Evolutionary conservation across 1,139 yeast species (phyloP).

Genomic region (Nakaseomyces sp.): DNA sequence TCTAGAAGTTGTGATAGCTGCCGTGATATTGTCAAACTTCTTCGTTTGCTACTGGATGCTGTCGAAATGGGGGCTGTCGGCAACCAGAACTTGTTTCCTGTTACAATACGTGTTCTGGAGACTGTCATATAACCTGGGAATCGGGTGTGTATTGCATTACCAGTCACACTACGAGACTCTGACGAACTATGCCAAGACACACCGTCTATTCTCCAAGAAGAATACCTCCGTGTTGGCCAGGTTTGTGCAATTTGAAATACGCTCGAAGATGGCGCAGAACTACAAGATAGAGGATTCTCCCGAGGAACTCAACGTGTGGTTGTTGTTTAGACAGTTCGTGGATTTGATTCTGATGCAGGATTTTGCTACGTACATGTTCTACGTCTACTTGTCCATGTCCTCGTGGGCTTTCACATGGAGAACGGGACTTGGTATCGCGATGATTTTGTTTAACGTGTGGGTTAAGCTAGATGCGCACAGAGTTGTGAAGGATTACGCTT

Average conservation of each 20-base stretch:
- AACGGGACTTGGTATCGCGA: slow-evolving; percentile 38
- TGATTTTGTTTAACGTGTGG: slow-evolving; percentile 72
- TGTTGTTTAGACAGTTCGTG: slow-evolving; percentile 68
- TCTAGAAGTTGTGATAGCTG: slow-evolving; percentile 53
- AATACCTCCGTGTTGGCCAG: slow-evolving; percentile 36
- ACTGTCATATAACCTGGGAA: slow-evolving; percentile 66
- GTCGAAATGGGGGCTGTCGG: slow-evolving; percentile 15
- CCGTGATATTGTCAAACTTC: slow-evolving; percentile 44
- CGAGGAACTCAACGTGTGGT: slow-evolving; percentile 76
- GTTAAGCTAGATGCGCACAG: slow-evolving; percentile 84
- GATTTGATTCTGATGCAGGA: slow-evolving; percentile 83
- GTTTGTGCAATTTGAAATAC: slow-evolving; percentile 42
- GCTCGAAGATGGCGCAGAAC: slow-evolving; percentile 50
- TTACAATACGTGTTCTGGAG: slow-evolving; percentile 68
- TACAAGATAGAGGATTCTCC: slow-evolving; percentile 50
- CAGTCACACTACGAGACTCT: slow-evolving; percentile 56
- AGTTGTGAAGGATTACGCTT: slow-evolving; percentile 83
- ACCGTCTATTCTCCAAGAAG: slow-evolving; percentile 39
- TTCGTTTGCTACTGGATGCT: slow-evolving; percentile 39
- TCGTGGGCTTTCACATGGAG: slow-evolving; percentile 21
- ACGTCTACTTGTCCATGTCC: slow-evolving; percentile 54
- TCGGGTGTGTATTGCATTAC: slow-evolving; percentile 58
- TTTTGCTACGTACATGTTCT: slow-evolving; percentile 65
- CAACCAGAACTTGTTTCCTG: slow-evolving; percentile 28
- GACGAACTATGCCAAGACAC: slow-evolving; percentile 46